A percentile compares a stretch with the other conserved stretches of the same genome.
Evolutionary conservation across 2,329 filamentous ascomycete species (phyloP).

Genomic region (Truncatella angustata): DNA sequence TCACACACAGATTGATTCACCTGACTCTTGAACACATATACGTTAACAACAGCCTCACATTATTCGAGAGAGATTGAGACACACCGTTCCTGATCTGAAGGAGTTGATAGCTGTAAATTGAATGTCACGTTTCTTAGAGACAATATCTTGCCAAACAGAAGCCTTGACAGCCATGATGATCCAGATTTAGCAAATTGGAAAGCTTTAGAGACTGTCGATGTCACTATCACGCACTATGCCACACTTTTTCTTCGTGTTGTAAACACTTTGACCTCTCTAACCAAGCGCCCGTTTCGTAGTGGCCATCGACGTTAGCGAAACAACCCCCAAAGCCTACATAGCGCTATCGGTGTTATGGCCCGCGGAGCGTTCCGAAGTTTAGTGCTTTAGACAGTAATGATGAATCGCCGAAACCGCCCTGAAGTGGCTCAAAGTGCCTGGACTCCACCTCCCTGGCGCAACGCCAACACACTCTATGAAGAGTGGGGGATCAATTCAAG

Average conservation of each 20-base stretch:
- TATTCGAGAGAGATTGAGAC: neutral
- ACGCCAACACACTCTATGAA: no score
- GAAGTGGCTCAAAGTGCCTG: neutral
- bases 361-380: neutral
- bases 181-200: neutral
- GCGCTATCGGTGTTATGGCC: neutral
- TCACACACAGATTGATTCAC: neutral
- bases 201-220: no score
- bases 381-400: neutral
- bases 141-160: conserved; percentile 5
- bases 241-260: no score
- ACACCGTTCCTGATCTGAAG: neutral
- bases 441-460: no score
- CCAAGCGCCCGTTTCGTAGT: no score
- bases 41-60: neutral
- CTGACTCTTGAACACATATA: neutral
- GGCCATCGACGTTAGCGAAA: no score
- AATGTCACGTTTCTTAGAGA: conserved; percentile 2
- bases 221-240: no score
- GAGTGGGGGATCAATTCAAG: neutral
- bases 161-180: neutral
- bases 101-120: neutral
- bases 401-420: neutral
- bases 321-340: no score
- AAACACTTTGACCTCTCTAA: no score